Evolutionary conservation across 768 basidiomycete genomes (phyloP), one percentile per base, ranked within the genome.

Genomic region (Termitomyces sp.): DNA sequence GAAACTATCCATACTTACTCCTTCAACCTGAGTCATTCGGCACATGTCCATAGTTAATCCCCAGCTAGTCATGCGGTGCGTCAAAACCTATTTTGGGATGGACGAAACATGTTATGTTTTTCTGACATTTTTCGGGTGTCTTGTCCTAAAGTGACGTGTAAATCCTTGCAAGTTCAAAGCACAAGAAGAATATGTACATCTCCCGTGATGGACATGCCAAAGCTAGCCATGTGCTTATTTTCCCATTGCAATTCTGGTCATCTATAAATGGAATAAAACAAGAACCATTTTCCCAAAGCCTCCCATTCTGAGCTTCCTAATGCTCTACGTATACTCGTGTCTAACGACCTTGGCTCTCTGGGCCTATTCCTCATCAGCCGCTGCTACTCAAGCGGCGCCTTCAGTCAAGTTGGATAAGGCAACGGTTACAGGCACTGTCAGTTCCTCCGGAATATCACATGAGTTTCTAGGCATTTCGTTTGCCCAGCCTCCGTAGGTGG

Each of bases 391-490:
- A 36, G 60, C 60, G 18, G 57, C 57, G 16, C 75, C 78, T 0
- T 72, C 72, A 5, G 75, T 82, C 13, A 69, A 62, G 0, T 69
- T 83, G 35, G 79, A 80, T 61, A 62, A 67, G 30, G 82, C 74
- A 3, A 78, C 73, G 13, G 70, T 84, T 43, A 74, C 76, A 38
- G 82, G 82, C 1, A 55, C 67, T 10, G 66, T 50, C 6, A 57
- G 56, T 48, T 5, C 66, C 4, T 69, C 74, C 43, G 75, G 74
- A 1, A 47, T 58, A 4, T 63, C 76, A 3, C 65, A 73, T 20
- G 71, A 75, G 50, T 83, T 80, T 61, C 66, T 80, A 2, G 80
- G 81, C 2, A 80, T 83, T 44, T 81, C 81, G 5, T 83, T 77
- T 56, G 81, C 81, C 1, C 64, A 75, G 60, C 74, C 81, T 20